Percentiles rank a stretch among this genome's conserved stretches.
Conservation (phyloP, 306 rosid species). For the Crataegus laevigata region DNA sequence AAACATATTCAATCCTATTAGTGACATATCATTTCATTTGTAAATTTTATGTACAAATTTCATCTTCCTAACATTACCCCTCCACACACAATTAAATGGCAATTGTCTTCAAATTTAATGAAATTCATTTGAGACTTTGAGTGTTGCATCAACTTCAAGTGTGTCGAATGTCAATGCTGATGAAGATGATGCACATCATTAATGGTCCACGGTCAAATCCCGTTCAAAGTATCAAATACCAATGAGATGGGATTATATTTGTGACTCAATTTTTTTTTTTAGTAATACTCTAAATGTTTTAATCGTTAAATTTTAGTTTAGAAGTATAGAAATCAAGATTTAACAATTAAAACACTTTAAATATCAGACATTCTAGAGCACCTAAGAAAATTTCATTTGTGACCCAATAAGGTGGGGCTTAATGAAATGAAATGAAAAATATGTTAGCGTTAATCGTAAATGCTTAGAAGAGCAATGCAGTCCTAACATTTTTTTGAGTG, state of each 20-base stretch:
- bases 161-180: background rate
- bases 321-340: no score
- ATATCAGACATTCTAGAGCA: no score
- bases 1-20: no score
- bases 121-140: background rate
- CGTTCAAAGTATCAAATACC: background rate
- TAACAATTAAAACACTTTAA: no score
- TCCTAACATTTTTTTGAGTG: background rate
- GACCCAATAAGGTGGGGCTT: background rate
- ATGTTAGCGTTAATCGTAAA: no score
- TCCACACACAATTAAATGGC: background rate
- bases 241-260: background rate
- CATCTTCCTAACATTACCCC: no score
- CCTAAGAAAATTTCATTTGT: no score
- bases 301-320: no score
- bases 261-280: background rate
- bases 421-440: no score
- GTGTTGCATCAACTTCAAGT: background rate
- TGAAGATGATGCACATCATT: background rate
- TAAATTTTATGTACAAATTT: no score
- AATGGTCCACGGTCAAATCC: background rate
- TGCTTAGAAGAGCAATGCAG: background rate
- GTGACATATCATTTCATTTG: no score
- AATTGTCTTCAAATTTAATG: background rate
- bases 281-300: no score